phyloP scores from a whole-genome alignment of 495 filamentous ascomycete genomes.

The Talaromyces borbonicus region DNA sequence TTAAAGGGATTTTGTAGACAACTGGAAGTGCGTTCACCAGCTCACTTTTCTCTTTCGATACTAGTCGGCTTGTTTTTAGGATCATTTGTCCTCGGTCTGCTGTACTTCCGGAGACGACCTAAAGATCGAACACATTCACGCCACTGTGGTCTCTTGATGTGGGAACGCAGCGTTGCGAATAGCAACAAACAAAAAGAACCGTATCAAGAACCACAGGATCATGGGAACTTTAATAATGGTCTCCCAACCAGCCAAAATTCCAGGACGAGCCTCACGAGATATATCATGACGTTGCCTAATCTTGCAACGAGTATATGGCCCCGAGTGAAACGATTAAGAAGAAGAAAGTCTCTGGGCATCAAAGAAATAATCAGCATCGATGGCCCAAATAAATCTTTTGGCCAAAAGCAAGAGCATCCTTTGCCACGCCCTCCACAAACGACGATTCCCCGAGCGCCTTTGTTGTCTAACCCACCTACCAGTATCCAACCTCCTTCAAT shows the following conservation, averaged over 20 bases:
- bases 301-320: not conserved
- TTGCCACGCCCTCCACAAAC: not conserved
- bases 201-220: not conserved
- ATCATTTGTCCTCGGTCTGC: not conserved
- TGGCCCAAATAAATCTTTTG: not conserved
- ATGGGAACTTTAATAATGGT: too few species aligned
- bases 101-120: not conserved
- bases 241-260: too few species aligned
- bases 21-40: not conserved
- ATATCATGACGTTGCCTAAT: not conserved
- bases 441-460: not conserved
- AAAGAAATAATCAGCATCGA: not conserved
- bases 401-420: not conserved
- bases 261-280: not conserved
- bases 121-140: too few species aligned
- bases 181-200: not conserved
- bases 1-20: not conserved
- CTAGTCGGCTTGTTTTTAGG: not conserved
- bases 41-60: not conserved
- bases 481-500: too few species aligned
- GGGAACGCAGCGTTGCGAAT: too few species aligned
- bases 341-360: not conserved
- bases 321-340: not conserved
- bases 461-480: not conserved
- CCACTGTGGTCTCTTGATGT: too few species aligned